These are phyloP conservation scores for Myochromella boudieri DNA, from an alignment of 768 basidiomycete genomes.

Conservation along the genomic window DNA sequence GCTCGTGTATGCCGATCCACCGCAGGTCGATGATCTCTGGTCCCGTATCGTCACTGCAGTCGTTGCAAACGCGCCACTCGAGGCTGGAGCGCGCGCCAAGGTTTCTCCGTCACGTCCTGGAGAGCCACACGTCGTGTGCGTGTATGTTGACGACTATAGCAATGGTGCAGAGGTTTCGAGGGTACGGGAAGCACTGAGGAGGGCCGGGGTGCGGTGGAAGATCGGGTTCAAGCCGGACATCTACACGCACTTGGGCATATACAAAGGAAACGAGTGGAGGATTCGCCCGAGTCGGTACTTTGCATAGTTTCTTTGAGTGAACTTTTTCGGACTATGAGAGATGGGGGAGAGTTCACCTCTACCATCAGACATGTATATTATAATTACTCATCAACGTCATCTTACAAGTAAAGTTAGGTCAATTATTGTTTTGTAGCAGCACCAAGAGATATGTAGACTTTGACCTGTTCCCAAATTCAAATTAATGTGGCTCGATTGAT, in stretches of 20 bases:
- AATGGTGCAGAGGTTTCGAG: slow-evolving; percentile 25
- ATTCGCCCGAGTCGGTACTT: slow-evolving; percentile 32
- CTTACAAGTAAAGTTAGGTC: too few relatives aligned
- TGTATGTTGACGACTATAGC: slow-evolving; percentile 32
- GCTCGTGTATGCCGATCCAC: slow-evolving; percentile 33
- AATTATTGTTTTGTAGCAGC: too few relatives aligned
- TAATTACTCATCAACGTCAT: too few relatives aligned
- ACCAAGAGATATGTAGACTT: too few relatives aligned
- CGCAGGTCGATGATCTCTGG: slow-evolving; percentile 35
- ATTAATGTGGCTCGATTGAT: too few relatives aligned
- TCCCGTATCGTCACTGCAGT: slow-evolving; percentile 26
- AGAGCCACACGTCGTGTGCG: slow-evolving; percentile 35
- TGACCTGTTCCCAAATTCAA: too few relatives aligned
- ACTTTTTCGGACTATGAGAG: too few relatives aligned
- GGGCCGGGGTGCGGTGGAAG: slow-evolving; percentile 32
- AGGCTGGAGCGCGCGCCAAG: slow-evolving; percentile 27
- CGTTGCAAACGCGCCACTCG: slow-evolving; percentile 11
- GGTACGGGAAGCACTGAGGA: slow-evolving; percentile 32
- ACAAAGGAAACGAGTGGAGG: slow-evolving; percentile 34
- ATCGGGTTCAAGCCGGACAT: slow-evolving; percentile 41
- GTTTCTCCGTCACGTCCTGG: slow-evolving; percentile 31
- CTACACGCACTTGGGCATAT: slow-evolving; percentile 38
- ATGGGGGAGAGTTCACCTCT: too few relatives aligned
- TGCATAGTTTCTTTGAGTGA: too few relatives aligned
- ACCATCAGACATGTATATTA: too few relatives aligned